These are phyloP conservation scores for Podaxis sp. DNA, from an alignment of 768 basidiomycete species.

Conservation along the genomic window DNA sequence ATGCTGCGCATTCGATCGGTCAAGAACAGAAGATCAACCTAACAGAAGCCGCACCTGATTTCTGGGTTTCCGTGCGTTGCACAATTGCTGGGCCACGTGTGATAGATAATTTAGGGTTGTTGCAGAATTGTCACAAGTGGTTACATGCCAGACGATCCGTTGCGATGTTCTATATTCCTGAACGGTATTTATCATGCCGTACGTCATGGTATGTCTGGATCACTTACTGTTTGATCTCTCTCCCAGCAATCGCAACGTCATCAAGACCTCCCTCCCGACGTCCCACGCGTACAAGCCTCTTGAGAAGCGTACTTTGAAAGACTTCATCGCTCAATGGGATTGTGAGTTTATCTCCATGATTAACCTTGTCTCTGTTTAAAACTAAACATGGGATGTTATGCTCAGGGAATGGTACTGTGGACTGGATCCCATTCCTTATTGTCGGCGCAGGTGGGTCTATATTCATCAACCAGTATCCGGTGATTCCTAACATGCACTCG, in stretches of 20 bases:
- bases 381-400: background rate
- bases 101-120: background rate
- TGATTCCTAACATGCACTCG: background rate
- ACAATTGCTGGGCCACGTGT: background rate
- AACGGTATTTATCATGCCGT: slow-evolving; percentile 27
- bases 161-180: slow-evolving; percentile 74
- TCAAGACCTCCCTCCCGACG: slow-evolving; percentile 60
- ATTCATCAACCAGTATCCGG: background rate
- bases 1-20: slow-evolving; percentile 78
- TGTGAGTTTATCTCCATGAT: slow-evolving; percentile 31
- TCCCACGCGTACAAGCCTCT: slow-evolving; percentile 52
- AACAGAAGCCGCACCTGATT: slow-evolving; percentile 55
- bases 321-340: slow-evolving; percentile 52
- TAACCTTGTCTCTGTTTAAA: background rate
- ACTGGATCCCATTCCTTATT: slow-evolving; percentile 52
- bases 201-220: background rate
- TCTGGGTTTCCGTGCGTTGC: slow-evolving; percentile 64
- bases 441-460: slow-evolving; percentile 45
- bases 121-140: slow-evolving; percentile 87
- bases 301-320: slow-evolving; percentile 28
- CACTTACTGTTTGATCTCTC: background rate
- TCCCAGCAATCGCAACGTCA: slow-evolving; percentile 59
- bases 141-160: slow-evolving; percentile 65
- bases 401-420: slow-evolving; percentile 65
- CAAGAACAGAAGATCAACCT: slow-evolving; percentile 66